A percentile compares a stretch with the other conserved stretches of the same genome.
Conservation (phyloP, 495 filamentous ascomycete genomes). For the Jackrogersella multiformis region DNA sequence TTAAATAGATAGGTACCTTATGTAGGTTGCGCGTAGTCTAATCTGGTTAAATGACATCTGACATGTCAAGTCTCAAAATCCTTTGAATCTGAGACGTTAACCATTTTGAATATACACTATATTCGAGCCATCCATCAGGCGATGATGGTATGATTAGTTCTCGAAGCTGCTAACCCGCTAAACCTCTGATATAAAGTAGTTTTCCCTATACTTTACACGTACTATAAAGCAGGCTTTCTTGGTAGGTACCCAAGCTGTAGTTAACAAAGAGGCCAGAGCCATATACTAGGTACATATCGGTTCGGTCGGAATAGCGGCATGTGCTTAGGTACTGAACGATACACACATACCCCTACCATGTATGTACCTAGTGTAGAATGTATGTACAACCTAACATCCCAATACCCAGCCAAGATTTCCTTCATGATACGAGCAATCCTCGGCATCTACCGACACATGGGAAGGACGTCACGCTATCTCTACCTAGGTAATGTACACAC, state of each 20-base stretch:
- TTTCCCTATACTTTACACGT: too few relatives aligned
- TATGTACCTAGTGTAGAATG: not conserved
- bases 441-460: not conserved
- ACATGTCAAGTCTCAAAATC: conserved; percentile 5
- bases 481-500: too few relatives aligned
- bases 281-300: not conserved
- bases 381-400: not conserved
- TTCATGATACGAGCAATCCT: not conserved
- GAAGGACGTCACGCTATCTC: not conserved
- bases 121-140: not conserved
- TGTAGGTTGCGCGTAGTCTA: not conserved
- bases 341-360: not conserved
- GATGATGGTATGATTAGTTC: not conserved
- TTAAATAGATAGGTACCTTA: too few relatives aligned
- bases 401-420: not conserved
- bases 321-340: too few relatives aligned
- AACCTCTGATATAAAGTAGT: too few relatives aligned
- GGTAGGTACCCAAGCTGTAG: too few relatives aligned
- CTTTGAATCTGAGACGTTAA: not conserved
- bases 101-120: not conserved
- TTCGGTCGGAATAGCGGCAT: too few relatives aligned
- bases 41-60: not conserved
- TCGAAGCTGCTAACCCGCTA: not conserved
- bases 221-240: too few relatives aligned
- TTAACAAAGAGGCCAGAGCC: too few relatives aligned